Evolutionary conservation across 352 stramenopile genomes (phyloP).

Genomic region (Phytophthora tentaculata): DNA sequence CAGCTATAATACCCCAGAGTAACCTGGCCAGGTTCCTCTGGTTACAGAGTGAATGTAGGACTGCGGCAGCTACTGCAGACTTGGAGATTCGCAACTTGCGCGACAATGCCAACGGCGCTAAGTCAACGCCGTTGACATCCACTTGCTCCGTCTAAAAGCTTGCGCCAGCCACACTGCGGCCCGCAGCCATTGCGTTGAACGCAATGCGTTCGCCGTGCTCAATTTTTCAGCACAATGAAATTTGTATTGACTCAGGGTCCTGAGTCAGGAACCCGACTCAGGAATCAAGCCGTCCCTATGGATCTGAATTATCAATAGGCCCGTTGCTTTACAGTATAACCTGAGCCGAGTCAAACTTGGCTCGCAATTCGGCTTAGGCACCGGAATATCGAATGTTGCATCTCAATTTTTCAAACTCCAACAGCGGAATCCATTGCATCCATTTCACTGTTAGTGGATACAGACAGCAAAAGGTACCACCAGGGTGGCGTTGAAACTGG

Average conservation of each 20-base stretch:
- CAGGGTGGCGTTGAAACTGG: not conserved
- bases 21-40: too few relatives aligned
- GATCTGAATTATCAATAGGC: not conserved
- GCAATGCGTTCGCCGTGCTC: slow-evolving; percentile 9
- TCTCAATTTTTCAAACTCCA: slow-evolving; percentile 6
- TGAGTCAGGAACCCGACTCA: not conserved
- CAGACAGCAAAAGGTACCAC: slow-evolving; percentile 6
- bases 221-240: slow-evolving; percentile 20
- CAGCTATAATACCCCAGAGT: too few relatives aligned
- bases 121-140: too few relatives aligned
- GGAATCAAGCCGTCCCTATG: slow-evolving; percentile 1
- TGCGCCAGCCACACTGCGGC: slow-evolving; percentile 15
- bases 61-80: too few relatives aligned
- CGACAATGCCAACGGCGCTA: too few relatives aligned
- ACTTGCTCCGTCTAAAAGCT: slow-evolving; percentile 7
- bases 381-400: slow-evolving; percentile 7
- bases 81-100: too few relatives aligned
- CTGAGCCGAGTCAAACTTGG: not conserved
- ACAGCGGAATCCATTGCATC: slow-evolving; percentile 21
- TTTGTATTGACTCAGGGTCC: not conserved
- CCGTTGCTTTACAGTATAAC: not conserved
- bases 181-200: slow-evolving; percentile 15
- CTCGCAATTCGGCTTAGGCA: not conserved
- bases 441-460: slow-evolving; percentile 20
- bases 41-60: too few relatives aligned